These are phyloP conservation scores for Xylariaceae sp. DNA, from an alignment of 2,329 filamentous ascomycete genomes.

Conservation along the genomic window DNA sequence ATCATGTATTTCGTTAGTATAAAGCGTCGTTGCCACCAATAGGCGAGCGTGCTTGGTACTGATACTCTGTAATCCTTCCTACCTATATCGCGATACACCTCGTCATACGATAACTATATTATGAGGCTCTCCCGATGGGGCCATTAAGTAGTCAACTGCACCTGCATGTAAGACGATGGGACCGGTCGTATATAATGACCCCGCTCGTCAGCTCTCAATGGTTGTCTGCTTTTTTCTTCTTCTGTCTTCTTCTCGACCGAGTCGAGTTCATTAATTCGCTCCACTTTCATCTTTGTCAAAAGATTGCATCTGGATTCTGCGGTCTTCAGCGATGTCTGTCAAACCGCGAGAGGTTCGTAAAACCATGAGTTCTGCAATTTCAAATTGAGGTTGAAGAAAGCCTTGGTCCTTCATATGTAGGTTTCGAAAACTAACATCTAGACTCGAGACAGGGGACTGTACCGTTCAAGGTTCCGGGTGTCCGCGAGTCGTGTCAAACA, in stretches of 20 bases:
- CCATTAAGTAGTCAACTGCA: background rate
- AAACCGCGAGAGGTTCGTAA: slow-evolving; percentile 2
- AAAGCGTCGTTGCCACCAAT: no score
- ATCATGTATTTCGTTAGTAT: no score
- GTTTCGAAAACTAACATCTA: background rate
- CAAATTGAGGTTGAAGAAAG: background rate
- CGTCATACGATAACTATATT: background rate
- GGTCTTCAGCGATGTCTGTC: background rate
- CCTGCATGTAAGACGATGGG: background rate
- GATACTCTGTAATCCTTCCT: no score
- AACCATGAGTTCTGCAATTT: background rate
- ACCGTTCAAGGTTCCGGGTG: slow-evolving; percentile 8
- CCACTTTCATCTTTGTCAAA: background rate
- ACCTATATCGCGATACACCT: no score
- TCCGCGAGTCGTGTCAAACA: slow-evolving; percentile 15
- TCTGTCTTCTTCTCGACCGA: background rate
- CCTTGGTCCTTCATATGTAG: background rate
- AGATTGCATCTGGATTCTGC: background rate
- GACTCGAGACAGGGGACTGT: slow-evolving; percentile 4
- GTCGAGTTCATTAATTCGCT: background rate
- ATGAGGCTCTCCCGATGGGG: background rate
- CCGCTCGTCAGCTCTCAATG: background rate
- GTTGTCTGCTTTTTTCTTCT: background rate
- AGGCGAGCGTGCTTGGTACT: no score
- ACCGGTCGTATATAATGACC: background rate